Conservation (phyloP, 1,284 basidiomycete species). For the Tetrapyrgos nigripes region DNA sequence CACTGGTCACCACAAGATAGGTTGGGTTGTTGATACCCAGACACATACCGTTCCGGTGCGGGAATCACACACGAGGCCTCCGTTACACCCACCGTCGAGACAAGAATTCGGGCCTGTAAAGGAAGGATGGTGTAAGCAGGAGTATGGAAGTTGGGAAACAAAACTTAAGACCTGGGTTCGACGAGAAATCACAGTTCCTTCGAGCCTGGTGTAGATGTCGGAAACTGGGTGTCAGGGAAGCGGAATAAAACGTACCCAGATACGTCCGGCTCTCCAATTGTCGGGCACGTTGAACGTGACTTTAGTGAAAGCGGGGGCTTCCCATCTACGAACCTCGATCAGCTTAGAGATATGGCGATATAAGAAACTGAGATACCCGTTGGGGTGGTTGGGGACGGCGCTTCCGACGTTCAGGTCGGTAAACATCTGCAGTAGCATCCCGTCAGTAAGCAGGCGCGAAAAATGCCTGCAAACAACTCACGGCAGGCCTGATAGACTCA, state of each 20-base stretch:
- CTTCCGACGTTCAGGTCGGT: slow-evolving; percentile 46
- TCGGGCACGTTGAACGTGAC: slow-evolving; percentile 50
- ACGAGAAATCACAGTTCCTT: slow-evolving; percentile 51
- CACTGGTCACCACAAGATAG: too few species aligned
- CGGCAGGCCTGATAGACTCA: slow-evolving; percentile 39
- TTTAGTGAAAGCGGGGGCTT: slow-evolving; percentile 39
- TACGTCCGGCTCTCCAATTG: slow-evolving; percentile 54
- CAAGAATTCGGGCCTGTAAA: slow-evolving; percentile 62
- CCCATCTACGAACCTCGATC: slow-evolving; percentile 40
- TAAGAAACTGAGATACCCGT: slow-evolving; percentile 34
- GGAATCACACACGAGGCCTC: slow-evolving; percentile 51
- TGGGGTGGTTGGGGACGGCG: slow-evolving; percentile 39
- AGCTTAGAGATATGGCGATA: not conserved
- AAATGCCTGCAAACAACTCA: slow-evolving; percentile 21
- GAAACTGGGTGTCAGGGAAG: not conserved
- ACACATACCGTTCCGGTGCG: slow-evolving; percentile 46
- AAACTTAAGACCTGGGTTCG: slow-evolving; percentile 49
- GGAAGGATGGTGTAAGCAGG: too few species aligned
- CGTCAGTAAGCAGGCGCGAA: not conserved
- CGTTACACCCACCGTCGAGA: slow-evolving; percentile 58
- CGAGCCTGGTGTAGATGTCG: slow-evolving; percentile 37
- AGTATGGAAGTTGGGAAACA: too few species aligned
- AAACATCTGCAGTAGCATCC: slow-evolving; percentile 36
- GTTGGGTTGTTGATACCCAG: too few species aligned
- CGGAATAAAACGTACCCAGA: slow-evolving; percentile 39